Evolutionary conservation across 768 basidiomycete genomes (phyloP), one percentile per base, ranked within the genome.

Genomic region (Pulveroboletus sp.): DNA sequence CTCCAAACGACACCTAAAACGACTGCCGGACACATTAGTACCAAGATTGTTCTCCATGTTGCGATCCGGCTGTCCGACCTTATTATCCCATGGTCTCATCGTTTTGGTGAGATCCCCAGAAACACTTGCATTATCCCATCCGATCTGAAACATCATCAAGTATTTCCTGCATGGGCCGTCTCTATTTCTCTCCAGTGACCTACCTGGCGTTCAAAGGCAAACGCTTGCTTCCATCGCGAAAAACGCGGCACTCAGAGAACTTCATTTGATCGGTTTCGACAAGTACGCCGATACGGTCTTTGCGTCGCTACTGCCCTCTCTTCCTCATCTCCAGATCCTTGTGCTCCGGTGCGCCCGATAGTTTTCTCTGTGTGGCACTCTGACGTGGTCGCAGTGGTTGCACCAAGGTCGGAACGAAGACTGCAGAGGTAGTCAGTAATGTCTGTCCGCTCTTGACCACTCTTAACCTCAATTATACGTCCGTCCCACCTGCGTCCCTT

Each of bases 401-500:
- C 59, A 70, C 75, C 10, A 80, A 79, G 60, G 83, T 79, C 11
- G 76, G 78, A 6, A 50, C 72, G 4, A 70, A 74, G 55, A 79
- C 83, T 1, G 66, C 75, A 30, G 65, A 72, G 12, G 76, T 73
- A 3, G 67, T 70, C 6, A 73, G 74, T 10, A 62, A 64, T 29
- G 62, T 60, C 10, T 82, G 82, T 54, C 68, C 58, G 13, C 59
- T 58, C 14, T 70, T 88, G 29, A 69, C 59, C 12, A 62, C 68
- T 1, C 58, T 84, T 40, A 86, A 87, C 55, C 61, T 86, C 30
- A 85, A 76, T 56, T 80, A 81, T 50, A 88, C 86, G 2, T 71
- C 78, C 4, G 74, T 76, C 5, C 64, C 77, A 2, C 79, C 83
- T 0, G 49, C 55, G 2, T 75, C 79, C 14, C 60, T 87, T 8